These are phyloP conservation scores for Paradendryphiella salina DNA, from an alignment of 2,329 filamentous ascomycete genomes.

Conservation along the genomic window DNA sequence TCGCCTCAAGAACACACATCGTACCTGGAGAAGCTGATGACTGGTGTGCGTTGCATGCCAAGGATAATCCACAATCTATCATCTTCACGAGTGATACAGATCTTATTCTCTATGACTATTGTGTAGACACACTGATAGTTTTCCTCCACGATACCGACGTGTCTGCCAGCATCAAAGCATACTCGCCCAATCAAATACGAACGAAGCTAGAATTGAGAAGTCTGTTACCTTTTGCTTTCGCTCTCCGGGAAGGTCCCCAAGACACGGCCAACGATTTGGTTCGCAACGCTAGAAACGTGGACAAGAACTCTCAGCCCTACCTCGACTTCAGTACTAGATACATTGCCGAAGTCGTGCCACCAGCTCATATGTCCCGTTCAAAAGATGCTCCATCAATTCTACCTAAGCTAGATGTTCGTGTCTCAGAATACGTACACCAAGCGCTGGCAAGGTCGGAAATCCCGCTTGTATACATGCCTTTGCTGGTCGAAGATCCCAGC, in stretches of 20 bases:
- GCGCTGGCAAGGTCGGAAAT: slow-evolving; percentile 20
- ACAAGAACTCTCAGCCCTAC: slow-evolving; percentile 27
- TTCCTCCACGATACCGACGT: slow-evolving; percentile 68
- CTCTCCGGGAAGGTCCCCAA: slow-evolving; percentile 41
- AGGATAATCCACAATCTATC: slow-evolving; percentile 60
- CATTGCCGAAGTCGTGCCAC: slow-evolving; percentile 5
- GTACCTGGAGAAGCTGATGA: slow-evolving; percentile 84
- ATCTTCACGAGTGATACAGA: slow-evolving; percentile 86
- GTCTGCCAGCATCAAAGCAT: slow-evolving; percentile 42
- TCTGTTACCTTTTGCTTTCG: slow-evolving; percentile 49
- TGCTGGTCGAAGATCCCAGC: slow-evolving; percentile 57
- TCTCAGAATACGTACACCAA: slow-evolving; percentile 41
- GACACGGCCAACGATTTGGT: slow-evolving; percentile 36
- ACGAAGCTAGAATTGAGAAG: slow-evolving; percentile 50
- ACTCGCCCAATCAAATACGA: slow-evolving; percentile 52
- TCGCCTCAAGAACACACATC: slow-evolving; percentile 56
- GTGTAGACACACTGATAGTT: slow-evolving; percentile 62
- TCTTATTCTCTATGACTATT: slow-evolving; percentile 73
- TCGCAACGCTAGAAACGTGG: slow-evolving; percentile 26
- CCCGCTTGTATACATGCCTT: slow-evolving; percentile 63
- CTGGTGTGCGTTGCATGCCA: slow-evolving; percentile 71
- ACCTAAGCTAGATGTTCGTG: slow-evolving; percentile 38
- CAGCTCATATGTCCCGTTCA: slow-evolving; percentile 8
- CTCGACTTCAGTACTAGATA: slow-evolving; percentile 41
- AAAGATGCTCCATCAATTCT: slow-evolving; percentile 6